Base-by-base conservation (phyloP, 306 rosid species). In the Hippophae gyantsensis region DNA sequence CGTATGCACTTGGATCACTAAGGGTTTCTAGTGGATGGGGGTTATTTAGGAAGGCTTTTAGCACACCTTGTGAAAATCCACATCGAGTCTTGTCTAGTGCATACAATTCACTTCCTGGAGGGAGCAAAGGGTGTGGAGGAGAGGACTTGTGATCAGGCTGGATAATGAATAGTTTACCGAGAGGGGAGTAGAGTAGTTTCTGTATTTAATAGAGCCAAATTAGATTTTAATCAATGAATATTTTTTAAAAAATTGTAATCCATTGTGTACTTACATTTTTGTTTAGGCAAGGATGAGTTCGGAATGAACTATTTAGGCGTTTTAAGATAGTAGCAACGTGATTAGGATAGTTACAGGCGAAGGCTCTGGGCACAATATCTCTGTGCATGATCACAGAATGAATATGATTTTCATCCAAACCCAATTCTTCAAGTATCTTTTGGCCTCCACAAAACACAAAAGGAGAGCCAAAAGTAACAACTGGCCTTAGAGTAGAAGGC, bases 331-430 rank as follows among this genome's bases (percentile, higher is more conserved):
- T 57, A 14, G 88, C 85, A 1, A 85, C 89, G 52, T 88, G 89
- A 61, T 88, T 69, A 1, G 98, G 98, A 52, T 87, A 92, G 65
- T 78, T 82, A 82, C 98, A 92, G 60, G 98, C 83, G 82, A 92
- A 92, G 56, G 96, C 96, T 66, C 98, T 83, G 1, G 98, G 98
- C 74, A 92, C 95, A 23, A 92, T 85, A 66, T 92, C 98, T 78
- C 96, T 86, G 32, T 92, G 98, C 98, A 88, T 83, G 78, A 85
- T 75, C n/a, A 88, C 86, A 18, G 84, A 72, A 54, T 75, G 93
- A 54, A 92, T 73, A 9, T 80, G 68, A 60, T 74, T 80, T 58
- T 87, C 98, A 41, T 83, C 88, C 70, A 92, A 13, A 51, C 85
- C 88, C 64, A 92, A 70, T 9, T 70, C 74, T 26, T 80, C 72